Evolutionary conservation across 495 filamentous ascomycete genomes (phyloP), one percentile per base, ranked within the genome.

Genomic region (Talaromyces stipitatus): DNA sequence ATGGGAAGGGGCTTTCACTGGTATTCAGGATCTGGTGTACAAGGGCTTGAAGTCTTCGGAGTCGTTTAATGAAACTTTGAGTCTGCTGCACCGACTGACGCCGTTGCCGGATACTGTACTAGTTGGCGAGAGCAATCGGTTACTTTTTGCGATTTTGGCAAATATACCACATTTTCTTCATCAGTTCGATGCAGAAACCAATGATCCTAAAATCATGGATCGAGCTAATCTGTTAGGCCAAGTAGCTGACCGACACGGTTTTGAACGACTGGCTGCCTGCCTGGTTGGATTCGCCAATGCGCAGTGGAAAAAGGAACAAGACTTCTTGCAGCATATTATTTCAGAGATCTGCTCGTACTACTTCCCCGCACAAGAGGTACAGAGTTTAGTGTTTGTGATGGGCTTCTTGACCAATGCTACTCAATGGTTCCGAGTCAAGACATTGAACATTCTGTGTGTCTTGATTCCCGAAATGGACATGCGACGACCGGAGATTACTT

Each of bases 401-500:
- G 90, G 94, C 4, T 80, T 97, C 57, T 77, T 97, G 54, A 95
- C 91, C 10, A 99, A 97, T 63, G 83, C 83, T 32, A 78, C 87
- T 0, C 79, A 85, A 24, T 97, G 90, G 87, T 89, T 97, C 73
- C 95, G 95, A 65, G 69, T 92, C 43, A 89, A 90, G 75, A 91
- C 88, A 2, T 92, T 97, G 87, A 86, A 89, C 57, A 82, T 97
- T 24, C 83, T 97, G 7, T 87, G 88, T 63, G 84, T 87, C 41
- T 72, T 97, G 53, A 86, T 97, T 27, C 90, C 92, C 2, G 88
- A 91, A 32, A 88, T 97, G 55, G 92, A 99, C 64, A 96, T 97
- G 87, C 86, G 85, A 28, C 90, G 92, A 60, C 82, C 84, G 0
- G 92, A 96, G 61, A 91, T 99, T 62, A 87, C 91, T 12, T 84